Percentiles rank a stretch among this genome's conserved stretches.
Conservation (phyloP, 805 yeast genomes). For the Hanseniaspora vineae region DNA sequence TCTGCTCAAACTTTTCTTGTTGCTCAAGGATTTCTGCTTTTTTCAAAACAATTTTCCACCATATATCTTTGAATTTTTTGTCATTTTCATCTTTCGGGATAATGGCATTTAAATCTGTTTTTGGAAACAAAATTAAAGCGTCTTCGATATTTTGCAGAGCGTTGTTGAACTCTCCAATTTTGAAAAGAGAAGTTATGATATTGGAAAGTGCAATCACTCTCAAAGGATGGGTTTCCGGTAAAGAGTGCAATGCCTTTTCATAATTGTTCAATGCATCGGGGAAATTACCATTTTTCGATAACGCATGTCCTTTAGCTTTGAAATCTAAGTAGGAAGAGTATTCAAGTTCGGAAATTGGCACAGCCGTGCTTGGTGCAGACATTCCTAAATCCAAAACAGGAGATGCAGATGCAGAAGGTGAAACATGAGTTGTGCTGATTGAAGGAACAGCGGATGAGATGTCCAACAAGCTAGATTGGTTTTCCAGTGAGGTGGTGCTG, state of each 20-base stretch:
- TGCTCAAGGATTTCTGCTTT: conserved; percentile 80
- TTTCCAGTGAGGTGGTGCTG: too few relatives aligned
- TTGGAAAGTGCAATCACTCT: conserved; percentile 64
- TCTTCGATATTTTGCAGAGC: conserved; percentile 19
- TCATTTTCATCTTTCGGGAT: conserved; percentile 35
- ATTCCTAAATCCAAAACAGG: too few relatives aligned
- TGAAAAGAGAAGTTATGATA: conserved; percentile 51
- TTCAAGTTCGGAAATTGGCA: conserved; percentile 16
- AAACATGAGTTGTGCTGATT: too few relatives aligned
- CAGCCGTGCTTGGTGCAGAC: too few relatives aligned
- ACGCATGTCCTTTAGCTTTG: conserved; percentile 43
- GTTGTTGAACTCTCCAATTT: conserved; percentile 51
- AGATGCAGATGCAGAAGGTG: too few relatives aligned
- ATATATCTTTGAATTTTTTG: conserved; percentile 39
- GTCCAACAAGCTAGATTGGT: too few relatives aligned
- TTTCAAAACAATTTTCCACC: conserved; percentile 55
- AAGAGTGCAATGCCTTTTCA: conserved; percentile 36
- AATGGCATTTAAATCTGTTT: conserved; percentile 24
- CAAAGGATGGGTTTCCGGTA: conserved; percentile 54
- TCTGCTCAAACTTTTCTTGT: conserved; percentile 53
- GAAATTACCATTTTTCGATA: conserved; percentile 77
- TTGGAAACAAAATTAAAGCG: conserved; percentile 25
- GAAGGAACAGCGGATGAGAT: too few relatives aligned
- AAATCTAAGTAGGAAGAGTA: conserved; percentile 30
- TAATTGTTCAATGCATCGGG: conserved; percentile 49